These are phyloP conservation scores for Linnemannia schmuckeri DNA, from an alignment of 192 early-diverging fungal genomes.

Conservation along the genomic window DNA sequence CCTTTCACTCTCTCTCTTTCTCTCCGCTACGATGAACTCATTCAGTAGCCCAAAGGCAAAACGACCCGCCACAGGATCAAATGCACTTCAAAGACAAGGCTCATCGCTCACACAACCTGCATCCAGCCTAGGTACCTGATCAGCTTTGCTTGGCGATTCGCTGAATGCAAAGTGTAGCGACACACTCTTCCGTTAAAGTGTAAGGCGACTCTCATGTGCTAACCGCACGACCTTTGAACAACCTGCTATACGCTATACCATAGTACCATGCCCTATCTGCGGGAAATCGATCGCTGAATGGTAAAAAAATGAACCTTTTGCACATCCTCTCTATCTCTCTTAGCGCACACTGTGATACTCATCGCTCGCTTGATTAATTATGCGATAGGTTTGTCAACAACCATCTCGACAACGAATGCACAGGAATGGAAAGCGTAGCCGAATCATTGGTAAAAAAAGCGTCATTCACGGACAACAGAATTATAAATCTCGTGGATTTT, in stretches of 20 bases:
- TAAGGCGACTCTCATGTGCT: not conserved
- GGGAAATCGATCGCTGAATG: slow-evolving; percentile 48
- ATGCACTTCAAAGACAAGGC: not conserved
- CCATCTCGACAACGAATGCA: slow-evolving; percentile 65
- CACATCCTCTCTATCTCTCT: not conserved
- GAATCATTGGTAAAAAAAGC: slow-evolving; percentile 18
- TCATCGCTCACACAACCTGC: slow-evolving; percentile 6
- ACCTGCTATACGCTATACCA: no score
- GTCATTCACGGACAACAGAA: no score
- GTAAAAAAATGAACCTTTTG: not conserved
- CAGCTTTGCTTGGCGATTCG: not conserved
- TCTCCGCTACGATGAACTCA: slow-evolving; percentile 10
- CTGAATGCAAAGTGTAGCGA: not conserved
- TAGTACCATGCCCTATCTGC: slow-evolving; percentile 69
- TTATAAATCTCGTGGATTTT: no score
- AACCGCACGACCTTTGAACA: no score
- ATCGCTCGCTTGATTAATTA: not conserved
- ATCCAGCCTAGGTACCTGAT: not conserved
- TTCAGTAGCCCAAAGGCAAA: slow-evolving; percentile 27
- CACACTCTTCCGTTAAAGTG: not conserved
- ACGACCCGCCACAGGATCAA: not conserved
- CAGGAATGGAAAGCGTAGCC: slow-evolving; percentile 28
- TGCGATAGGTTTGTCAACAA: slow-evolving; percentile 58
- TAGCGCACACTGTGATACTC: not conserved
- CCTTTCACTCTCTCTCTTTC: not conserved